These are phyloP conservation scores for Oryza glumipatula DNA, from an alignment of 176 grass and related monocot genomes.

Conservation along the genomic window DNA sequence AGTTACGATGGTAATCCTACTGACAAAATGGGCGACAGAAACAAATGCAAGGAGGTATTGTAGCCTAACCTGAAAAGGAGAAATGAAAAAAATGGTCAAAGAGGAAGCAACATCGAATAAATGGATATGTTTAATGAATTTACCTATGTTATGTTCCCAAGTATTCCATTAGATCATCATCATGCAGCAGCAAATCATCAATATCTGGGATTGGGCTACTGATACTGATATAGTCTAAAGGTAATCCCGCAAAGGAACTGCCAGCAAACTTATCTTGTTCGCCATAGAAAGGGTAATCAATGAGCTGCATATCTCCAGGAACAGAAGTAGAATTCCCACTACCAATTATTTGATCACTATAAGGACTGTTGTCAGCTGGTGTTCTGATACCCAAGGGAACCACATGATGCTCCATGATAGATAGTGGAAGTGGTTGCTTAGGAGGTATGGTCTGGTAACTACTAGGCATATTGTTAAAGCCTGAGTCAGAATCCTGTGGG, in stretches of 20 bases:
- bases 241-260: conserved; percentile 79
- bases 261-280: conserved; percentile 84
- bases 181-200: conserved; percentile 81
- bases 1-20: conserved; percentile 38
- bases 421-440: conserved; percentile 50
- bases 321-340: conserved; percentile 56
- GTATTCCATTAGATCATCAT: conserved; percentile 98
- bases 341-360: conserved; percentile 48
- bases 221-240: conserved; percentile 86
- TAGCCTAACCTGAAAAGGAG: conserved; percentile 49
- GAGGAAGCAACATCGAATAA: conserved; percentile 32
- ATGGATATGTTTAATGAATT: conserved; percentile 30
- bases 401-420: conserved; percentile 53
- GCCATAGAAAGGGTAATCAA: conserved; percentile 72
- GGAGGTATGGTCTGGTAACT: conserved; percentile 39
- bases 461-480: conserved; percentile 49
- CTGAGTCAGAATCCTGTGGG: conserved; percentile 37
- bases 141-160: conserved; percentile 83
- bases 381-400: conserved; percentile 50
- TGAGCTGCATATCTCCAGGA: conserved; percentile 60
- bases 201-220: conserved; percentile 83
- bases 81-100: conserved; percentile 24
- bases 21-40: conserved; percentile 37
- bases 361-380: conserved; percentile 60
- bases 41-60: conserved; percentile 24